Conservation (phyloP, 352 stramenopile genomes). For the Pythium phragmitis region DNA sequence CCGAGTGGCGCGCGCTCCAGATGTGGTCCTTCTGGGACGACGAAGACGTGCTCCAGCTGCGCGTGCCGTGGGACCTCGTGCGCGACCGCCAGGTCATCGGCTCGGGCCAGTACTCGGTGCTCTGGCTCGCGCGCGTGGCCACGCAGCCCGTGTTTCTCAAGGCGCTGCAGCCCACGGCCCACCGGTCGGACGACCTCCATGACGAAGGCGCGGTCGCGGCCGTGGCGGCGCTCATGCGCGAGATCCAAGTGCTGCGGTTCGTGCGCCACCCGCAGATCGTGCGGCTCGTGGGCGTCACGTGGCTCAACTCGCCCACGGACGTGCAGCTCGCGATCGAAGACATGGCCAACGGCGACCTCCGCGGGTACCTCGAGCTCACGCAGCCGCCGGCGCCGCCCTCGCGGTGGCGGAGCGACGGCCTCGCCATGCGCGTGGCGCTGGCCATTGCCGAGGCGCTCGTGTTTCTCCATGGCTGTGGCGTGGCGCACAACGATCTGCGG, state of each 20-base stretch:
- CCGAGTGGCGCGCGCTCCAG: slow-evolving; percentile 24
- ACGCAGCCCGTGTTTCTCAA: slow-evolving; percentile 26
- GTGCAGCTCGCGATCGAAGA: slow-evolving; percentile 29
- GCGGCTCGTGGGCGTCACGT: slow-evolving; percentile 25
- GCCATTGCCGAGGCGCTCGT: slow-evolving; percentile 18
- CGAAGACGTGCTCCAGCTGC: slow-evolving; percentile 14
- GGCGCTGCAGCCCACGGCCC: slow-evolving; percentile 16
- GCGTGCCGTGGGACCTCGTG: slow-evolving; percentile 27
- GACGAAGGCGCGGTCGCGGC: slow-evolving; percentile 18
- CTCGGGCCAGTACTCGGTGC: slow-evolving; percentile 26
- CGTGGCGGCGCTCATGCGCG: slow-evolving; percentile 17
- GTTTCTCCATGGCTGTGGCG: slow-evolving; percentile 18
- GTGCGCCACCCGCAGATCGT: slow-evolving; percentile 15
- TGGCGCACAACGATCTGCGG: slow-evolving; percentile 25
- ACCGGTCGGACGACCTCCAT: not conserved
- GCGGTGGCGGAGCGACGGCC: slow-evolving; percentile 16
- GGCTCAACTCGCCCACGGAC: slow-evolving; percentile 27
- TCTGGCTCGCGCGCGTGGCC: slow-evolving; percentile 27
- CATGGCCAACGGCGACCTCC: slow-evolving; percentile 23
- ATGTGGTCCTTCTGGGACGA: slow-evolving; percentile 30
- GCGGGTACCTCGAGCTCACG: slow-evolving; percentile 22
- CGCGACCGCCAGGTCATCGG: slow-evolving; percentile 27
- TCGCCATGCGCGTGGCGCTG: slow-evolving; percentile 20
- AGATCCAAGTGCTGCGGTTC: slow-evolving; percentile 25
- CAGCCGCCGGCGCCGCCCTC: slow-evolving; percentile 14